These are phyloP conservation scores for Catenaria anguillulae DNA, from an alignment of 371 early-diverging fungal genomes.

Conservation along the genomic window DNA sequence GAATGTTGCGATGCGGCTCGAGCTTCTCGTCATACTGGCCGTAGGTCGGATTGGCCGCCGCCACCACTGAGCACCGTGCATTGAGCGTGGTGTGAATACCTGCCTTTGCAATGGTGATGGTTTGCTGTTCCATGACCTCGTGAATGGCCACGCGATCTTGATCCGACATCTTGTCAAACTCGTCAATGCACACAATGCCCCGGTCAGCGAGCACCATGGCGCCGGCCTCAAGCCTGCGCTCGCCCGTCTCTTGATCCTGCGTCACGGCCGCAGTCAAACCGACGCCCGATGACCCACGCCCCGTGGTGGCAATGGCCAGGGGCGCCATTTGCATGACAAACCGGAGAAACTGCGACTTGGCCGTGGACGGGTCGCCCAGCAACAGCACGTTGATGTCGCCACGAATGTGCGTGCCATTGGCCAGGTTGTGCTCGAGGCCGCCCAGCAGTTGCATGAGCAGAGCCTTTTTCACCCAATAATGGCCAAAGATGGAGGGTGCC, in stretches of 20 bases:
- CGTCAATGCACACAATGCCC: slow-evolving; percentile 98
- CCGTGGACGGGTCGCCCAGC: slow-evolving; percentile 99
- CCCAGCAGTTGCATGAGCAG: slow-evolving; percentile 94
- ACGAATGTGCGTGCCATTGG: slow-evolving; percentile 83
- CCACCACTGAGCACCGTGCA: slow-evolving; percentile 92
- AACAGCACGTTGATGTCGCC: slow-evolving; percentile 99
- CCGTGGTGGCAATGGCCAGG: slow-evolving; percentile 96
- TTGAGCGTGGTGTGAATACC: slow-evolving; percentile 94
- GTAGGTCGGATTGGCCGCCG: slow-evolving; percentile 97
- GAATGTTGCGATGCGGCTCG: slow-evolving; percentile 94
- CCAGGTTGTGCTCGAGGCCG: slow-evolving; percentile 85
- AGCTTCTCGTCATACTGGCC: slow-evolving; percentile 92
- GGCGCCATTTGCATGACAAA: slow-evolving; percentile 91
- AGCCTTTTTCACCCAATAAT: slow-evolving; percentile 91
- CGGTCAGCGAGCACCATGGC: slow-evolving; percentile 97
- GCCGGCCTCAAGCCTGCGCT: slow-evolving; percentile 99
- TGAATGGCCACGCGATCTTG: slow-evolving; percentile 43
- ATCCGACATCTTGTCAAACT: slow-evolving; percentile 99
- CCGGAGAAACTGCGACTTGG: slow-evolving; percentile 98
- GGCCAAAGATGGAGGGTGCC: slow-evolving; percentile 99
- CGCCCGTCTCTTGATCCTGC: slow-evolving; percentile 90
- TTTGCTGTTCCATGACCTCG: slow-evolving; percentile 99
- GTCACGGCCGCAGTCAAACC: slow-evolving; percentile 99
- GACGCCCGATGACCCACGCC: slow-evolving; percentile 98
- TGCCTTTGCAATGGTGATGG: slow-evolving; percentile 96